These are phyloP conservation scores for Phlebopus sp. DNA, from an alignment of 1,284 basidiomycete species.

Conservation along the genomic window DNA sequence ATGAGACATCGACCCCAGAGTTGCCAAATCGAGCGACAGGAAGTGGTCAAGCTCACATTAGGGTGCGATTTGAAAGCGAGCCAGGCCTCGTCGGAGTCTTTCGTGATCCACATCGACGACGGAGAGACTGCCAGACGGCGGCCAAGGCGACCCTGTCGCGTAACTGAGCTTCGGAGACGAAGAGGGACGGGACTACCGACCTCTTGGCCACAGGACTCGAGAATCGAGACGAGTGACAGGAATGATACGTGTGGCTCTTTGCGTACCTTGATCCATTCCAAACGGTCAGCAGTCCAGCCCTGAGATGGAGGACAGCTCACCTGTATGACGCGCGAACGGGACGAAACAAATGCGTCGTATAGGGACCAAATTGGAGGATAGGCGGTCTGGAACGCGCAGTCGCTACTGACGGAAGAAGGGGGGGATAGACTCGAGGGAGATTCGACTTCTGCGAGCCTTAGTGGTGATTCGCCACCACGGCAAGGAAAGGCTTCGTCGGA, in stretches of 20 bases:
- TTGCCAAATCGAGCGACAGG: constrained; percentile 5
- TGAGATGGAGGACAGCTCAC: constrained; percentile 33
- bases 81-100: constrained; percentile 45
- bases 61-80: constrained; percentile 57
- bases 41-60: constrained; percentile 44
- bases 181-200: constrained; percentile 13
- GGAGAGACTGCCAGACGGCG: constrained; percentile 17
- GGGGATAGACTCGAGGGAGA: constrained; percentile 34
- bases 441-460: constrained; percentile 3
- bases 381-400: constrained; percentile 8
- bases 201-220: constrained; percentile 20
- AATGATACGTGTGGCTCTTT: constrained; percentile 29
- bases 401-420: constrained; percentile 34
- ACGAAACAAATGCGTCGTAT: constrained; percentile 44
- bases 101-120: constrained; percentile 45
- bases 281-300: constrained; percentile 5
- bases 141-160: constrained; percentile 11
- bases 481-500: constrained; percentile 4
- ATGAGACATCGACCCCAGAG: constrained; percentile 11
- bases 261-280: constrained; percentile 16
- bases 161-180: constrained; percentile 1
- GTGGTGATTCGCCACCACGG: constrained; percentile 1
- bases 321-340: constrained; percentile 49
- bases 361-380: constrained; percentile 20
- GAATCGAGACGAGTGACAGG: constrained; percentile 33